Percentiles rank a stretch among this genome's conserved stretches.
These are phyloP conservation scores for Smittium culicis DNA, from an alignment of 371 early-diverging fungal species.

Conservation along the genomic window DNA sequence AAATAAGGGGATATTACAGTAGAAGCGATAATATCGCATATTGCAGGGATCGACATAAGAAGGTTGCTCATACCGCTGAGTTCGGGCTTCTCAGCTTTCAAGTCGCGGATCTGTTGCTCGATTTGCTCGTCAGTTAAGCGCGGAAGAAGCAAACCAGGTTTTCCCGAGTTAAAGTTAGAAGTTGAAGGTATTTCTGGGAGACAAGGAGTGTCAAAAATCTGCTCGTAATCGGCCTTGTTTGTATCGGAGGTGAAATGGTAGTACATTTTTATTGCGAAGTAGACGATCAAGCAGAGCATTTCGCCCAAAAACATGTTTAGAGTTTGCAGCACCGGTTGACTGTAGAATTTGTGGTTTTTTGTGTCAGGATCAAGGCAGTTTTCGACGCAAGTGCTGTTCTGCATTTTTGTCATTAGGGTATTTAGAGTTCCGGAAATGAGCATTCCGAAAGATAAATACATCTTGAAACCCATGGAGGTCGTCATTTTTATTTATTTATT, in stretches of 20 bases:
- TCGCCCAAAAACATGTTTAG: slow-evolving; percentile 94
- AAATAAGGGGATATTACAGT: background rate
- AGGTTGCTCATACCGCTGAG: background rate
- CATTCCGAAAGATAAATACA: slow-evolving; percentile 58
- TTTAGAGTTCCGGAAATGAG: slow-evolving; percentile 66
- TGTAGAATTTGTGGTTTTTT: slow-evolving; percentile 56
- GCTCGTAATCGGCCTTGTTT: background rate
- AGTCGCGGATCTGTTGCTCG: background rate
- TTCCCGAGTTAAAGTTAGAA: slow-evolving; percentile 8
- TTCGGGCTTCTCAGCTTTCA: background rate
- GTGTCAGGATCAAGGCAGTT: slow-evolving; percentile 72
- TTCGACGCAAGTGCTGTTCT: slow-evolving; percentile 75
- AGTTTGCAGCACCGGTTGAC: slow-evolving; percentile 94
- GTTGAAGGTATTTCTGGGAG: background rate
- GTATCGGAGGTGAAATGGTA: background rate
- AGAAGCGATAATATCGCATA: background rate
- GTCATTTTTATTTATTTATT: no score
- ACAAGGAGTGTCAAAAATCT: background rate
- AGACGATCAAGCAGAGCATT: slow-evolving; percentile 49
- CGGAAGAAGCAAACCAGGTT: slow-evolving; percentile 13
- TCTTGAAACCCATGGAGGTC: slow-evolving; percentile 19
- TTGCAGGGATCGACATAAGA: background rate
- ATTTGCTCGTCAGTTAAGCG: background rate
- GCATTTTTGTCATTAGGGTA: slow-evolving; percentile 67
- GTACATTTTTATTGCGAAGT: slow-evolving; percentile 19